Evolutionary conservation across 257 asterid genomes (phyloP), one percentile per base, ranked within the genome.

Genomic region (Nicotiana otophora): DNA sequence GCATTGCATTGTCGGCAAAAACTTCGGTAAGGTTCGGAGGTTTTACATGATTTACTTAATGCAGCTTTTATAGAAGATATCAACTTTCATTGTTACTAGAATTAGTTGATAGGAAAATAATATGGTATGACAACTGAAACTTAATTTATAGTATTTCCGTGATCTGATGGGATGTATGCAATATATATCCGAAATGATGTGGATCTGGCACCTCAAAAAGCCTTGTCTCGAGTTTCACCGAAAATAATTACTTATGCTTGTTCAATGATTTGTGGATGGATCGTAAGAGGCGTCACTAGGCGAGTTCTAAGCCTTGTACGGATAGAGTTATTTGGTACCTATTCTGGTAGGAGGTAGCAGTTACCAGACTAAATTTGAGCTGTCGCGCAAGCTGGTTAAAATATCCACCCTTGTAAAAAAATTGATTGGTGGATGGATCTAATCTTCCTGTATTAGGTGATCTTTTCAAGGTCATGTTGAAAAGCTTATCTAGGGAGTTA

Each of bases 1-100:
- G 99, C 99, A 96, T 86, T 96, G 99, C 88, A 96, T 96, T 84
- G 99, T 94, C 72, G 99, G 99, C 86, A 96, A 93, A 90, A 96
- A 96, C 90, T 96, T 94, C 82, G 99, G 99, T 96, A 93, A 65
- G 65, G 65, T 79, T 67, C 12, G 15, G 31, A 10, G 46, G 3
- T 62, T 31, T 60, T 7, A 12, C 10, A 23, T 23, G 58, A 42
- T 2, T 74, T 48, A 14, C 62, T 74, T 48, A 23, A 14, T 70
- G 33, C 78, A 42, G 23, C 6, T n/a, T 39, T 12, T 72, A 3
- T 72, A 42, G 12, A 20, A 42, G 58, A 20, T 46, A 6, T 23
- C 23, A 7, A 23, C 5, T 57, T 23, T 72, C 7, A 10, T 46
- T 42, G 14, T 19, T 46, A 23, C 23, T 72, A 46, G 42, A 7